Conservation (phyloP, 164 flowering plant species). For the Santalum album region DNA sequence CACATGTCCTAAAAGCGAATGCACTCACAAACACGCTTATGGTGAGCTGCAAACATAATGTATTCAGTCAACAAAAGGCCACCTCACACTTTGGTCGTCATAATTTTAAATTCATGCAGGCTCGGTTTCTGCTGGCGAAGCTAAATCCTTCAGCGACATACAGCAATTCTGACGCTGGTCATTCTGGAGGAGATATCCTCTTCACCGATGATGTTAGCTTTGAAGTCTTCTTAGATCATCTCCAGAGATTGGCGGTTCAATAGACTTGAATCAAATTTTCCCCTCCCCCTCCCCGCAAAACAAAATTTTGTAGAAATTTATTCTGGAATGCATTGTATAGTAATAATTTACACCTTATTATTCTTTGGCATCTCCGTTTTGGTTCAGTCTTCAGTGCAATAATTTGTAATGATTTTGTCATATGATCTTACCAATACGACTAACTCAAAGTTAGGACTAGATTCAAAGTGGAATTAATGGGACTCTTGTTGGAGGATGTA, state of each 20-base stretch:
- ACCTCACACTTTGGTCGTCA: neutral
- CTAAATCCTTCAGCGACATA: slow-evolving; percentile 95
- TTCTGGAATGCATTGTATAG: slow-evolving; percentile 24
- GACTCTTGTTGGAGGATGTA: no score
- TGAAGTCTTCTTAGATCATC: slow-evolving; percentile 90
- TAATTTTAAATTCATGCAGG: slow-evolving; percentile 36
- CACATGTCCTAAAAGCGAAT: no score
- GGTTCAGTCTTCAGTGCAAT: no score
- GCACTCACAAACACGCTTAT: neutral
- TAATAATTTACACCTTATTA: slow-evolving; percentile 1
- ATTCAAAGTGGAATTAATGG: no score
- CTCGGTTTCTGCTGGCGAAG: slow-evolving; percentile 86
- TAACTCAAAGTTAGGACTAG: no score
- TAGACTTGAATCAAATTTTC: slow-evolving; percentile 11
- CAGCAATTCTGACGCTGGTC: slow-evolving; percentile 43
- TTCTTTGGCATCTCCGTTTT: no score
- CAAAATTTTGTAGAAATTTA: slow-evolving; percentile 26
- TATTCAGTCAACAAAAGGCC: no score
- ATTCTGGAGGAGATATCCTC: slow-evolving; percentile 64
- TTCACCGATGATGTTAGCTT: slow-evolving; percentile 95
- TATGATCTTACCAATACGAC: no score
- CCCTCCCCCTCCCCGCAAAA: slow-evolving; percentile 6
- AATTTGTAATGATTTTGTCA: no score
- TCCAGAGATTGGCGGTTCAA: slow-evolving; percentile 89
- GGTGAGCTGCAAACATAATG: neutral